phyloP scores from a whole-genome alignment of 495 filamentous ascomycete species.

The Trypethelium eluteriae region DNA sequence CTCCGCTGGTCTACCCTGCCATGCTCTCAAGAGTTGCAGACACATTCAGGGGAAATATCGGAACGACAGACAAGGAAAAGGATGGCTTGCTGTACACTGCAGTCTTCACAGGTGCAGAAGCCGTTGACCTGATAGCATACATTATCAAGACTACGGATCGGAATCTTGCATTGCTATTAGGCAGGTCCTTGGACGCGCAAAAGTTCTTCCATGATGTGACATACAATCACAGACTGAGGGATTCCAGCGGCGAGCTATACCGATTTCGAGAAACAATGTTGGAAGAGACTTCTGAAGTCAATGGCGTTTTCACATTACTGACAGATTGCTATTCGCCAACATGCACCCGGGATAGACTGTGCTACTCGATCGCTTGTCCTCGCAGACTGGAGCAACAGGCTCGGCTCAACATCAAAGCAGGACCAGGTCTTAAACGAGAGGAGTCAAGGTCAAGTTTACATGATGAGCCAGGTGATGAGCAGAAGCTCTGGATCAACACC shows the following conservation, averaged over 20 bases:
- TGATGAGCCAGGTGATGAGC: conserved; percentile 80
- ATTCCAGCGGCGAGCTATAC: conserved; percentile 85
- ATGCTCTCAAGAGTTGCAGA: conserved; percentile 84
- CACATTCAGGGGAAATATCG: conserved; percentile 77
- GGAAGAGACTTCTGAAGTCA: conserved; percentile 82
- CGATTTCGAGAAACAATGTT: conserved; percentile 90
- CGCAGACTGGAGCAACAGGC: conserved; percentile 91
- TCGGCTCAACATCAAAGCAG: conserved; percentile 81
- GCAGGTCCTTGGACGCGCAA: conserved; percentile 89
- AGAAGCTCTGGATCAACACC: conserved; percentile 99
- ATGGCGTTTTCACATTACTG: conserved; percentile 91
- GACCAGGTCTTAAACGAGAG: conserved; percentile 75
- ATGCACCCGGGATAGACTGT: conserved; percentile 86
- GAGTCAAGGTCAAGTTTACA: conserved; percentile 76
- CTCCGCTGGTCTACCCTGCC: conserved; percentile 86
- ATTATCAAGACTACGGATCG: conserved; percentile 96
- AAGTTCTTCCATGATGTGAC: conserved; percentile 99
- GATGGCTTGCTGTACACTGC: conserved; percentile 96
- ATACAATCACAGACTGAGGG: conserved; percentile 90
- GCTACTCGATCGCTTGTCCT: conserved; percentile 97
- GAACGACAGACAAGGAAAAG: conserved; percentile 79
- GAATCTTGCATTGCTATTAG: conserved; percentile 88
- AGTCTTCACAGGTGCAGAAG: conserved; percentile 88
- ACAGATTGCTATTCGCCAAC: conserved; percentile 98
- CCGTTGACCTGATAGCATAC: conserved; percentile 85